Evolutionary conservation across 2,329 filamentous ascomycete species (phyloP).

Genomic region (Epichloe sylvatica): DNA sequence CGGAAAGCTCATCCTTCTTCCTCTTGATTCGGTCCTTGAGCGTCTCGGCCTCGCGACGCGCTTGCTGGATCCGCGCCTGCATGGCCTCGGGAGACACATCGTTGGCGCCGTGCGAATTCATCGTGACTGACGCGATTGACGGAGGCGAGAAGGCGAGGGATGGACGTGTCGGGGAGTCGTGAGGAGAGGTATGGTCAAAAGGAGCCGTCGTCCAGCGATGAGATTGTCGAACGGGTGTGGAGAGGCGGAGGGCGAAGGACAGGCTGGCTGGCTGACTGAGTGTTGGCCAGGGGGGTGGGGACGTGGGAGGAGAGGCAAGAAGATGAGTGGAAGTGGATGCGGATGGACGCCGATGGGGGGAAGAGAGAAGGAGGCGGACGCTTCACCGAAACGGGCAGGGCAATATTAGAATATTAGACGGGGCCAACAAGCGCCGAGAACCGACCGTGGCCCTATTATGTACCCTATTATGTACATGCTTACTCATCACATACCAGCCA

Average conservation of each 20-base stretch:
- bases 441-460: neutral
- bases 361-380: neutral
- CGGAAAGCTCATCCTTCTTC: conserved; percentile 98
- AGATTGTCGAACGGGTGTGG: conserved; percentile 17
- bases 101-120: conserved; percentile 44
- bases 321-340: neutral
- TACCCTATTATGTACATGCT: neutral
- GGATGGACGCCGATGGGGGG: neutral
- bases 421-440: neutral
- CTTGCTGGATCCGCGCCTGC: conserved; percentile 84
- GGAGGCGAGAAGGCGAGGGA: conserved; percentile 5
- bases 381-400: neutral
- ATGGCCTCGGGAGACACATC: conserved; percentile 63
- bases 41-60: conserved; percentile 92
- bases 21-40: conserved; percentile 98
- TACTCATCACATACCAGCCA: too few species aligned
- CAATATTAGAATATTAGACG: neutral
- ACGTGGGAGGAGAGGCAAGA: neutral
- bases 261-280: conserved; percentile 7
- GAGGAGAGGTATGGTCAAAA: conserved; percentile 5
- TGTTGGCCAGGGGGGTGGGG: neutral
- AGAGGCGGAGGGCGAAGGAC: conserved; percentile 20
- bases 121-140: conserved; percentile 20
- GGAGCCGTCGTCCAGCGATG: conserved; percentile 14
- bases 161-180: neutral